Evolutionary conservation across 2,329 filamentous ascomycete genomes (phyloP).

Genomic region (Alternaria sp.): DNA sequence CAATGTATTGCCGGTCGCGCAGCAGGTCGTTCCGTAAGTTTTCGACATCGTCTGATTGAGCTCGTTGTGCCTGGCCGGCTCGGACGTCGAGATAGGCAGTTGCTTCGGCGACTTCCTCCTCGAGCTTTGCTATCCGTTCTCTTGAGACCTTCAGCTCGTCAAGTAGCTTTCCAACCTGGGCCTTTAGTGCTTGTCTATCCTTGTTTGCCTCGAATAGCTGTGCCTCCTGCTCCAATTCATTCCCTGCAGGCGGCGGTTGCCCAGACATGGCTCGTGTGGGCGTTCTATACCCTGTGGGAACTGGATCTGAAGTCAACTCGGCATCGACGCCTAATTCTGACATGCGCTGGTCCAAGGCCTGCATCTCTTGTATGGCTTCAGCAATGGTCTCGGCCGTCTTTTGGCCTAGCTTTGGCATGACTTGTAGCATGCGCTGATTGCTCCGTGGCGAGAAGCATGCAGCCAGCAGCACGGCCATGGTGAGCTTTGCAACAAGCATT

Average conservation of each 20-base stretch:
- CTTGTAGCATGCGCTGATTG: constrained; percentile 58
- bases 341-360: constrained; percentile 48
- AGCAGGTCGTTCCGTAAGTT: constrained; percentile 56
- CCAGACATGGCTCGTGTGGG: constrained; percentile 45
- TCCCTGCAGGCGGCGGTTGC: constrained; percentile 36
- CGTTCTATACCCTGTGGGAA: constrained; percentile 44
- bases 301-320: constrained; percentile 46
- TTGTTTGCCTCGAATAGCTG: constrained; percentile 60
- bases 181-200: constrained; percentile 55
- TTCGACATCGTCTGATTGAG: constrained; percentile 55
- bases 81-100: constrained; percentile 56
- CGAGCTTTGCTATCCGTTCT: constrained; percentile 55
- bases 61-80: constrained; percentile 47
- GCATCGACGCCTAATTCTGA: constrained; percentile 47
- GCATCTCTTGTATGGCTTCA: constrained; percentile 53
- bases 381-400: constrained; percentile 51
- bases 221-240: constrained; percentile 60
- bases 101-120: constrained; percentile 60
- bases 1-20: constrained; percentile 60
- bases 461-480: constrained; percentile 60
- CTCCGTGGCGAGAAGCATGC: constrained; percentile 59
- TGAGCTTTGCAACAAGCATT: constrained; percentile 54
- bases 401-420: constrained; percentile 50
- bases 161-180: constrained; percentile 51
- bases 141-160: constrained; percentile 55